Conservation (phyloP, 345 rosid species). For the Lumnitzera littorea region DNA sequence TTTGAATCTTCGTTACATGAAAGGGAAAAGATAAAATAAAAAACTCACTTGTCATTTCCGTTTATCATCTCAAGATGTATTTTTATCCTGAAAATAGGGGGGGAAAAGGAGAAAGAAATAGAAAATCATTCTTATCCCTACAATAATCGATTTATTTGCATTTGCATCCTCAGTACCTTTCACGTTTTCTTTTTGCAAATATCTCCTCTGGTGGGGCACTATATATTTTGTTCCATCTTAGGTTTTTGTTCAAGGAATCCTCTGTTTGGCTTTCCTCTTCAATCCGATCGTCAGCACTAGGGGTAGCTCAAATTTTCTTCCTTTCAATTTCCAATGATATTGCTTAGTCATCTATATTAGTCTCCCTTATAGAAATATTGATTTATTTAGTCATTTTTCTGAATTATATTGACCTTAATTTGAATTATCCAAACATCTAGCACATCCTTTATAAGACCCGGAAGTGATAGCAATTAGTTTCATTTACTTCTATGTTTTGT, state of each 20-base stretch:
- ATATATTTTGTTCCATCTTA: conserved; percentile 8
- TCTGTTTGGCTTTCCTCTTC: conserved; percentile 9
- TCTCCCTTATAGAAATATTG: neutral
- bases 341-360: neutral
- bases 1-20: no score
- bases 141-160: no score
- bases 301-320: neutral
- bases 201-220: conserved; percentile 9
- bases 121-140: no score
- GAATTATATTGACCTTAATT: conserved; percentile 31
- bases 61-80: no score
- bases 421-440: conserved; percentile 30
- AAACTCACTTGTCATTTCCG: no score
- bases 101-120: no score
- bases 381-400: conserved; percentile 4
- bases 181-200: no score
- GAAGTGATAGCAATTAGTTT: neutral
- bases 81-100: no score
- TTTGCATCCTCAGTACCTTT: no score
- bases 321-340: neutral
- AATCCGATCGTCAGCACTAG: conserved; percentile 17
- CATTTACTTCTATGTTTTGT: neutral
- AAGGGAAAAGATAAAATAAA: no score
- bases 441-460: conserved; percentile 8
- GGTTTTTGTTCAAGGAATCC: conserved; percentile 10